Evolutionary conservation across 805 yeast genomes (phyloP), one percentile per base, ranked within the genome.

Genomic region (Torulaspora franciscae): DNA sequence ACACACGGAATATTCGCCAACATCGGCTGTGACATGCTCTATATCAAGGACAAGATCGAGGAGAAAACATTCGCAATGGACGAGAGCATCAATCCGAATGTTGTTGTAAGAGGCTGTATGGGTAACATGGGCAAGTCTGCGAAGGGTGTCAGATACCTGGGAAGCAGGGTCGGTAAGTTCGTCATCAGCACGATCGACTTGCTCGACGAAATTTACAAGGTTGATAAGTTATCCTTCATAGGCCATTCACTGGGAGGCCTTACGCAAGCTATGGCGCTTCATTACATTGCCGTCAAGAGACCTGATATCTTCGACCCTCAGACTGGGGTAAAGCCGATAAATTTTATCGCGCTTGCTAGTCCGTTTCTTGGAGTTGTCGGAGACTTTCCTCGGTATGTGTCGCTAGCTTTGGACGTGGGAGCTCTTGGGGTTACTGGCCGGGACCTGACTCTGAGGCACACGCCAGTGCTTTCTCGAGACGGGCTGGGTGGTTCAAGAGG

Each of bases 161-260:
- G 99, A 2, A 74, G 79, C 45, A 68, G 95, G 29, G 77, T 90
- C 22, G 98, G 88, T 0, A 81, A 82, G 48, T 87, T 74, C 63
- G 68, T 91, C 19, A 40, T 68, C 8, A 48, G 62, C 7, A 45
- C 61, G 1, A 72, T 81, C 4, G 69, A 75, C 32, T 81, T 79
- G 25, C 67, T 83, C 37, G 62, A 66, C 4, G 50, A 60, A 9
- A 47, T 52, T 7, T 71, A 69, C 19, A 56, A 69, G 4, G 79
- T 87, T 6, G 64, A 66, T 9, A 79, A 79, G 55, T 79, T 91
- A 4, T 91, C 98, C 2, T 90, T 93, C 57, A 70, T 93, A 15
- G 95, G 93, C 1, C 99, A 93, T 65, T 91, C 98, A 0, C 69
- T 93, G 22, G 99, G 99, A 13, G 99, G 99, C 0, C 77, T 86